These are phyloP conservation scores for Solanum medicagineum DNA, from an alignment of 257 asterid species.

Conservation along the genomic window DNA sequence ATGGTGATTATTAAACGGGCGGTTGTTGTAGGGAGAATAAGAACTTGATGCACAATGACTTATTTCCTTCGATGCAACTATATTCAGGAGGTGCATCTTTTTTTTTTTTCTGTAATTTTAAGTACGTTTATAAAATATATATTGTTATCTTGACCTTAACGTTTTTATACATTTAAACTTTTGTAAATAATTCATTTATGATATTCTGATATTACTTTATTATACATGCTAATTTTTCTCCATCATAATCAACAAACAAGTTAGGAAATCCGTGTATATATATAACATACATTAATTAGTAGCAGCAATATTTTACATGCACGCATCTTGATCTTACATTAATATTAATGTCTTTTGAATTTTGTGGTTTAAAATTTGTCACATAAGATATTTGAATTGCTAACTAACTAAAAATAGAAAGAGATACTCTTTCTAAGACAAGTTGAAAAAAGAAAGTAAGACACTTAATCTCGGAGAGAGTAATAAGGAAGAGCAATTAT, in stretches of 20 bases:
- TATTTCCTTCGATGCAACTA: not conserved
- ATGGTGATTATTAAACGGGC: no score
- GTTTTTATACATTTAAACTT: no score
- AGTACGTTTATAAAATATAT: not conserved
- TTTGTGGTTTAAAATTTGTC: no score
- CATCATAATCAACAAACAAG: not conserved
- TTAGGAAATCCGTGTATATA: not conserved
- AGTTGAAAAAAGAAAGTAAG: not conserved
- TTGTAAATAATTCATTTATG: no score
- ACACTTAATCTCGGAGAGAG: not conserved
- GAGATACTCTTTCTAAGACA: no score
- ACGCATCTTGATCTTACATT: no score
- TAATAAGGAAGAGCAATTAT: not conserved
- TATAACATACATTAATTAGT: no score
- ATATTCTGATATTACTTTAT: not conserved
- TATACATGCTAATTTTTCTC: not conserved
- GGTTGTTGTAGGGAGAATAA: not conserved
- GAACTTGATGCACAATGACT: not conserved
- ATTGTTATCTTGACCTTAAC: no score
- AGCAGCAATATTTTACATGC: not conserved
- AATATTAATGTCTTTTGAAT: no score
- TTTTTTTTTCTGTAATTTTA: not conserved
- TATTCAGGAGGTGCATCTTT: not conserved
- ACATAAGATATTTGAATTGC: no score
- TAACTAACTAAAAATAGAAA: no score